Evolutionary conservation across 2,329 filamentous ascomycete genomes (phyloP), one percentile per base, ranked within the genome.

Genomic region (Rutstroemia sydowiana): DNA sequence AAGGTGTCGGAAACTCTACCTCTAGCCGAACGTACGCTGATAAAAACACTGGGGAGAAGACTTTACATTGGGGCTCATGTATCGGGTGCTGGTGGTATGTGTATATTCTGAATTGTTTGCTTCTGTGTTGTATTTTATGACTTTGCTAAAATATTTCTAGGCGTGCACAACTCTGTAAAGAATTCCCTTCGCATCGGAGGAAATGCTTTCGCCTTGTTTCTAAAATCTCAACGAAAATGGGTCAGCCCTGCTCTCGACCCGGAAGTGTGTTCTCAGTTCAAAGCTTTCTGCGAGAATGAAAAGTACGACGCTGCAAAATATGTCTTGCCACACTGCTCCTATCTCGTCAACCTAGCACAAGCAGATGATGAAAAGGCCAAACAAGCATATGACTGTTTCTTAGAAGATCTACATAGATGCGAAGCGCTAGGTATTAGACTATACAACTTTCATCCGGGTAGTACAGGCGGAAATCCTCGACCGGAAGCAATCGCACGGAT

Each of bases 401-500:
- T 95, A 14, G 91, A 98, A 62, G 93, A 98, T 67, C 75, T 98
- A 1, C 73, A 80, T 46, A 82, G 93, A 9, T 97, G 93, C 68
- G 87, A 95, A 64, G 76, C 78, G 42, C 79, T 98, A 0, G 89
- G 90, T 1, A 95, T 98, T 63, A 76, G 73, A 56, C 77, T 96
- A n/a, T 98, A 97, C 74, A 98, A 98, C 70, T 97, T 98, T 72
- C 93, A 98, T 66, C 93, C 93, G 0, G 93, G 93, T 18, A 91
- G 85, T 52, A 85, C 85, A 1, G 86, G 85, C 52, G 82, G 84
- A 43, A 78, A 78, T 31, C 75, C 78, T 3, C 80, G 85, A 32
- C 72, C 76, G 0, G 83, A 81, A 18, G 91, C 91, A 3, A 84
- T 95, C 52, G 74, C 71, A 13, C 82, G 93, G 36, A 88, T 98